Evolutionary conservation across 2,329 filamentous ascomycete genomes (phyloP).

Genomic region (Microsporum canis): DNA sequence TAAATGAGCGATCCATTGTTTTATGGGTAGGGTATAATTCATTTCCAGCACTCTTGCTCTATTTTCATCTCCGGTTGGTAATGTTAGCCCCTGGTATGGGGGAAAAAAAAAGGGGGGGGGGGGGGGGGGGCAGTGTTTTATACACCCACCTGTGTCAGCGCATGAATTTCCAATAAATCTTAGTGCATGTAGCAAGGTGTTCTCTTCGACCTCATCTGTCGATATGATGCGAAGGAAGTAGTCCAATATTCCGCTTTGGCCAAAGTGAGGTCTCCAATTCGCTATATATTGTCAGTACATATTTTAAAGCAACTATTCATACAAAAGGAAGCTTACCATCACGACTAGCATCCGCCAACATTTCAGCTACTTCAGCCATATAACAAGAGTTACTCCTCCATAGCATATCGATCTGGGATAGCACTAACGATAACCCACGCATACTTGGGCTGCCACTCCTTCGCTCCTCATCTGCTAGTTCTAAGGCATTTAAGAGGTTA

Average conservation of each 20-base stretch:
- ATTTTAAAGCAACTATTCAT: neutral
- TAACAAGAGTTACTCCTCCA: conserved; percentile 28
- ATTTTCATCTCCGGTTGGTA: conserved; percentile 28
- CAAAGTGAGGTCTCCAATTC: conserved; percentile 30
- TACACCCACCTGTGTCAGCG: conserved; percentile 32
- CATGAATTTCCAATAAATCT: conserved; percentile 37
- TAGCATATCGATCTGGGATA: conserved; percentile 24
- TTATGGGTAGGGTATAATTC: conserved; percentile 30
- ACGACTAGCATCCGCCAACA: conserved; percentile 34
- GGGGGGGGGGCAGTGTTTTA: neutral
- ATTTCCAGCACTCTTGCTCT: conserved; percentile 29
- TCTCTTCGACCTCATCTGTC: conserved; percentile 20
- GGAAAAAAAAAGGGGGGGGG: too few species aligned
- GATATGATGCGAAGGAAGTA: conserved; percentile 33
- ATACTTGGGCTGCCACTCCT: conserved; percentile 16
- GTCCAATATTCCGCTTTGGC: conserved; percentile 30
- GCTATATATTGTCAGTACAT: conserved; percentile 19
- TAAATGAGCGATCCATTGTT: conserved; percentile 26
- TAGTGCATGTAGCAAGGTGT: conserved; percentile 30
- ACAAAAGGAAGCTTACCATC: conserved; percentile 25
- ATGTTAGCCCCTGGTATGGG: neutral
- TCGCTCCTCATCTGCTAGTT: conserved; percentile 20
- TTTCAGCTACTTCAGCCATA: conserved; percentile 27
- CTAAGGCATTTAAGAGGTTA: conserved; percentile 22
- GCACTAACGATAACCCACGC: conserved; percentile 21